Percentiles rank a stretch among this genome's conserved stretches.
Evolutionary conservation across 371 early-diverging fungal genomes (phyloP).

Genomic region (Zychaea mexicana): DNA sequence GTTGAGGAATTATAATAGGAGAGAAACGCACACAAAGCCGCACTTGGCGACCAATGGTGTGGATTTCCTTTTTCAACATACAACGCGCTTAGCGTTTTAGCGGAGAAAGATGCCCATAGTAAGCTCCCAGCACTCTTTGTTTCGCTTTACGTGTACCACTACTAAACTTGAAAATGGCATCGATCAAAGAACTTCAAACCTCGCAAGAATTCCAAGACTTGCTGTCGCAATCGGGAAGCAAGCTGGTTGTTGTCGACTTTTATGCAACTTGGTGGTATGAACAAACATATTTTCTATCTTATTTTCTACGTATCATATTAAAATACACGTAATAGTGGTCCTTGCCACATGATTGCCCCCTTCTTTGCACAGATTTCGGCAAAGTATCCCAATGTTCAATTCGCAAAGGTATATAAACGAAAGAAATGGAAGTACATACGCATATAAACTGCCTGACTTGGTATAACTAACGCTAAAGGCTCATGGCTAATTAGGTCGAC

Average conservation of each 20-base stretch:
- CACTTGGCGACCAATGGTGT: too few relatives aligned
- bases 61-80: too few relatives aligned
- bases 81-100: too few relatives aligned
- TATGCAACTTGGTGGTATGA: conserved; percentile 59
- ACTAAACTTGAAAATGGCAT: conserved; percentile 3
- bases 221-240: conserved; percentile 22
- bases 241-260: conserved; percentile 59
- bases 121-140: too few relatives aligned
- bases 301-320: not conserved
- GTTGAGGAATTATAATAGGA: not conserved
- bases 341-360: conserved; percentile 64
- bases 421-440: not conserved
- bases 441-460: too few relatives aligned
- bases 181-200: conserved; percentile 16
- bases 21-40: not conserved
- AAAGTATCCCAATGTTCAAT: conserved; percentile 53
- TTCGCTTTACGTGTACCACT: too few relatives aligned
- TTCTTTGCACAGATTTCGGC: conserved; percentile 55
- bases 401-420: conserved; percentile 51
- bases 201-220: conserved; percentile 36
- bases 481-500: too few relatives aligned
- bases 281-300: not conserved
- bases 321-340: conserved; percentile 37
- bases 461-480: too few relatives aligned
- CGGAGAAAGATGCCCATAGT: too few relatives aligned